Evolutionary conservation across 2,329 filamentous ascomycete genomes (phyloP).

Genomic region (Orbilia brochopaga): DNA sequence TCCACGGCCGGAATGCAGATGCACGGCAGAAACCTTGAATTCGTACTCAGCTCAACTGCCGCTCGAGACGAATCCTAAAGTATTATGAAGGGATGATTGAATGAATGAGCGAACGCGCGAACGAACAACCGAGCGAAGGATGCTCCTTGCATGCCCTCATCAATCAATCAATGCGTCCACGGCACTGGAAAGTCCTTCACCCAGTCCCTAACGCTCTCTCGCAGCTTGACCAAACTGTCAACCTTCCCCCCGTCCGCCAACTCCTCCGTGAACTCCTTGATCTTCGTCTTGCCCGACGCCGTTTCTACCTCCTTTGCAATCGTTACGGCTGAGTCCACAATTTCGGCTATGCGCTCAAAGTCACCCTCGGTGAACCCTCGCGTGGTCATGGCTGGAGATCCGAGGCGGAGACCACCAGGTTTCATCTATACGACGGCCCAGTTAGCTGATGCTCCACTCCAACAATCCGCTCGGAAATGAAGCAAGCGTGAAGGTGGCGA

Average conservation of each 20-base stretch:
- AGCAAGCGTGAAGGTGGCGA: too few relatives aligned
- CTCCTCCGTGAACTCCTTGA: constrained; percentile 72
- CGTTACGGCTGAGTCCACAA: constrained; percentile 80
- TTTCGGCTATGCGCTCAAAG: constrained; percentile 83
- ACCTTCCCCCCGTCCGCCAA: constrained; percentile 72
- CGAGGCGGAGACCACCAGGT: constrained; percentile 90
- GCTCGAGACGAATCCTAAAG: too few relatives aligned
- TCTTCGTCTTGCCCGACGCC: constrained; percentile 69
- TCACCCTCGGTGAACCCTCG: constrained; percentile 88
- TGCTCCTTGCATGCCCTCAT: not conserved
- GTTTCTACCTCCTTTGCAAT: constrained; percentile 76
- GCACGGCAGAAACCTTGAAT: too few relatives aligned
- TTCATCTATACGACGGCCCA: constrained; percentile 63
- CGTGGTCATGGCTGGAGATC: constrained; percentile 96
- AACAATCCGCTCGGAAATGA: constrained; percentile 2
- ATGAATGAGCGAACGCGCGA: not conserved
- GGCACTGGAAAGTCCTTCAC: constrained; percentile 75
- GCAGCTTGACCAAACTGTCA: constrained; percentile 73
- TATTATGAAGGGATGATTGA: too few relatives aligned
- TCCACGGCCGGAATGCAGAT: too few relatives aligned
- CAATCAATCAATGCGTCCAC: constrained; percentile 60
- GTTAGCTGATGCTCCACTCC: constrained; percentile 1
- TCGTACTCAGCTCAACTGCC: too few relatives aligned
- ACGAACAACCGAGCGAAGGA: not conserved
- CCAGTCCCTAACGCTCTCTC: constrained; percentile 78